Evolutionary conservation across 345 rosid genomes (phyloP), one percentile per base, ranked within the genome.

Genomic region (Rhizophora mangle): DNA sequence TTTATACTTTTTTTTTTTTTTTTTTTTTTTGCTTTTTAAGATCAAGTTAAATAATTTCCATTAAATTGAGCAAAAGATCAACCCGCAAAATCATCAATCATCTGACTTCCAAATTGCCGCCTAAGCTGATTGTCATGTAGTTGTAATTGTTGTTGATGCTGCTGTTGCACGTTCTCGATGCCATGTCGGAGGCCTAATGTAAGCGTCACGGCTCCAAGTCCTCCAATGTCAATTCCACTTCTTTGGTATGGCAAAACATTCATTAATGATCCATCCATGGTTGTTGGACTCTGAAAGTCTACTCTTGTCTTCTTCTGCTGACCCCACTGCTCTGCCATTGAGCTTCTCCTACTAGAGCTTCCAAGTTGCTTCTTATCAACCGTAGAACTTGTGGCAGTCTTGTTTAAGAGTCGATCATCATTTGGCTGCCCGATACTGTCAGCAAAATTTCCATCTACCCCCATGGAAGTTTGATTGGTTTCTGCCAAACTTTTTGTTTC

Each of bases 161-260:
- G 85, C 64, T 84, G 83, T 1, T 74, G 81, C 9, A 74, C 79
- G 43, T 58, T 83, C 22, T 87, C 91, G n/a, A 74, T 82, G 22
- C 76, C 80, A 4, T 86, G 88, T 77, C 82, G 71, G 1, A 88
- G 86, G 2, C 90, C 93, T 54, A 88, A 60, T 0, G 90, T 84
- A 8, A 86, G 81, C 3, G 90, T 86, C 55, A 88, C 90, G 0
- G 85, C 76, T 8, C 87, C 87, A 1, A 69, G 59, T 0, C 85
- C 80, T 15, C 49, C 49, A 7, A 70, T 65, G 46, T 82, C 88
- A 20, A 74, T 46, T 39, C 76, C 73, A 18, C 75, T 69, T 67
- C 78, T 68, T 29, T 82, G 85, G 49, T 72, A 76, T 5, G 82
- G 87, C 21, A 76, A 19, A 49, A 85, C 83, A 46, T 80, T 64